Evolutionary conservation across 768 basidiomycete genomes (phyloP).

Genomic region (Rhodosporidiobolus sp.): DNA sequence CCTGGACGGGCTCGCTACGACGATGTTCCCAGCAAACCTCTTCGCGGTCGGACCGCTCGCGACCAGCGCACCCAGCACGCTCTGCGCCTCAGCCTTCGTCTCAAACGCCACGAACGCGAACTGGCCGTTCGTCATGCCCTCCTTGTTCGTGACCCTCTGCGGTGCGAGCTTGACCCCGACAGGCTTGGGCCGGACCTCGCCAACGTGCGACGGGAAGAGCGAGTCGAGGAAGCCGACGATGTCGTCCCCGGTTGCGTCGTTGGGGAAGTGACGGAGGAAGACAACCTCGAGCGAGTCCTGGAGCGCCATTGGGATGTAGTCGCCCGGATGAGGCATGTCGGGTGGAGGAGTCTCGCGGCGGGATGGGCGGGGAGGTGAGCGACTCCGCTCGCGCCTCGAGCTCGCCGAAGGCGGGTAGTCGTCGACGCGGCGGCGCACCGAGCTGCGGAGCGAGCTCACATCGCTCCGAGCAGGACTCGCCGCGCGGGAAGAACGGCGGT

Average conservation of each 20-base stretch:
- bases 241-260: background rate
- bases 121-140: background rate
- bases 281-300: background rate
- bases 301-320: background rate
- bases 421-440: no score
- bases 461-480: no score
- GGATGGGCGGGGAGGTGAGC: no score
- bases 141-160: background rate
- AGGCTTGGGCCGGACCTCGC: background rate
- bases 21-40: background rate
- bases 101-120: background rate
- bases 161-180: slow-evolving; percentile 13
- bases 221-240: background rate
- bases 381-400: no score
- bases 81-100: background rate
- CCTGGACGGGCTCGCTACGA: background rate
- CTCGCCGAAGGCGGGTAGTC: no score
- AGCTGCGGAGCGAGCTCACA: no score
- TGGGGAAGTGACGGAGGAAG: slow-evolving; percentile 8
- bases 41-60: background rate
- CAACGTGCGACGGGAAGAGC: background rate
- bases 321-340: background rate
- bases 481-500: background rate
- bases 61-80: background rate
- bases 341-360: background rate